Base-by-base conservation (phyloP, 2,329 filamentous ascomycete genomes). In the Emmonsiellopsis sp. region DNA sequence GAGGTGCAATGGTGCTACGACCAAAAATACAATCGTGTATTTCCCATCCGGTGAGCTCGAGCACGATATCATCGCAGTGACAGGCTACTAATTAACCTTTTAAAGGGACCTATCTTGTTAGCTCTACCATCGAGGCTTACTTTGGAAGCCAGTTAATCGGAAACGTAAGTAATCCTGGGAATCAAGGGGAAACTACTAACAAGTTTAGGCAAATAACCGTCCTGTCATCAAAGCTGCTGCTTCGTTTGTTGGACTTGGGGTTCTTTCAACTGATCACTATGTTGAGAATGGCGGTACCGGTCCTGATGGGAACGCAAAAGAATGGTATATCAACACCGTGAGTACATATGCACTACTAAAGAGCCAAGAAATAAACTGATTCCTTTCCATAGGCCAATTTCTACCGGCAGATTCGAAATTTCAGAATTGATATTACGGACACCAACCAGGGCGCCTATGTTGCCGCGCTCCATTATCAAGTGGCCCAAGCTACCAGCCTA, bases 241-340 rank as follows among this genome's bases (percentile, higher is more conserved):
- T 52, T 76, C 77, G 63, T 94, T 95, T 64, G 61, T 74, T 6
- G 90, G 89, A 50, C 89, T 94, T 71, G 88, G 84, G 49, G 78
- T 95, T 53, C 85, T 95, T 59, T 88, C 93, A 64, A 77, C 86
- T 2, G 82, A 95, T 63, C 87, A 88, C 0, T 95, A 95, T 68
- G 59, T 64, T 32, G 53, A 53, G 37, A 33, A 51, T 27, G 49
- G 42, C 13, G 56, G 52, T 32, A 34, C 44, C 13, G 51, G 51
- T n/a, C 57, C 61, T 3, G 77, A 79, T 44, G 64, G 76, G 43
- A 71, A 69, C 1, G 83, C 84, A 45, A 69, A 64, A 56, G 85
- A 87, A 71, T 85, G 82, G 80, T 85, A 82, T 69, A 80, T 81
- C 63, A 87, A 86, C 71, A 75, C 82, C 83, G 52, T 53, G 14